Conservation (phyloP, 108 stramenopile genomes). For the Cyclostephanos invisitatus region DNA sequence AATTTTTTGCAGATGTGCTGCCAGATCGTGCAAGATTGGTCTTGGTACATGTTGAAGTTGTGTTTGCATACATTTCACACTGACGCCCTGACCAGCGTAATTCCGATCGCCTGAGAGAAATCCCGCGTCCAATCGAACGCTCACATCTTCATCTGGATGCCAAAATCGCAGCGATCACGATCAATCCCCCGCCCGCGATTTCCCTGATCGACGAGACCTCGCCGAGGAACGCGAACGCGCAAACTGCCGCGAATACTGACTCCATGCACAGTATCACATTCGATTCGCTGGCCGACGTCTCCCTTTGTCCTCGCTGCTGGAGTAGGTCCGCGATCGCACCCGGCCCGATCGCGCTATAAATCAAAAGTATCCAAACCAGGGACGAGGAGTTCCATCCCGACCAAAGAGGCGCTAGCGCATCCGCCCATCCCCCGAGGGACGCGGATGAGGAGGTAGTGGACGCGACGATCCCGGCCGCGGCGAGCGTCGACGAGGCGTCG, state of each 20-base stretch:
- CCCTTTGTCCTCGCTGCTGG: slow-evolving; percentile 64
- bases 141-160: slow-evolving; percentile 39
- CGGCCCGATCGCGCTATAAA: slow-evolving; percentile 63
- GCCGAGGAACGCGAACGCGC: slow-evolving; percentile 51
- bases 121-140: too few relatives aligned
- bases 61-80: too few relatives aligned
- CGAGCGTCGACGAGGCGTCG: slow-evolving; percentile 23
- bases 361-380: slow-evolving; percentile 52
- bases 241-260: slow-evolving; percentile 61
- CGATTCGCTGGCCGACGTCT: slow-evolving; percentile 57
- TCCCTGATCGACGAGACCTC: slow-evolving; percentile 54
- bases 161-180: slow-evolving; percentile 58
- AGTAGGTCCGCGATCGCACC: slow-evolving; percentile 65
- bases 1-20: too few relatives aligned
- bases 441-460: slow-evolving; percentile 8
- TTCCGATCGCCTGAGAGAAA: too few relatives aligned
- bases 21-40: too few relatives aligned
- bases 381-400: slow-evolving; percentile 42
- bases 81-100: too few relatives aligned
- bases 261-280: slow-evolving; percentile 66
- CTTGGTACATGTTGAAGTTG: too few relatives aligned
- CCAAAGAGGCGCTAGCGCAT: slow-evolving; percentile 40
- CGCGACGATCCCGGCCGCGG: slow-evolving; percentile 15
- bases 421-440: slow-evolving; percentile 2
- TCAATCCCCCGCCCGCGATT: slow-evolving; percentile 50